Base-by-base conservation (phyloP, 306 rosid genomes). In the Pyrus bretschneideri region DNA sequence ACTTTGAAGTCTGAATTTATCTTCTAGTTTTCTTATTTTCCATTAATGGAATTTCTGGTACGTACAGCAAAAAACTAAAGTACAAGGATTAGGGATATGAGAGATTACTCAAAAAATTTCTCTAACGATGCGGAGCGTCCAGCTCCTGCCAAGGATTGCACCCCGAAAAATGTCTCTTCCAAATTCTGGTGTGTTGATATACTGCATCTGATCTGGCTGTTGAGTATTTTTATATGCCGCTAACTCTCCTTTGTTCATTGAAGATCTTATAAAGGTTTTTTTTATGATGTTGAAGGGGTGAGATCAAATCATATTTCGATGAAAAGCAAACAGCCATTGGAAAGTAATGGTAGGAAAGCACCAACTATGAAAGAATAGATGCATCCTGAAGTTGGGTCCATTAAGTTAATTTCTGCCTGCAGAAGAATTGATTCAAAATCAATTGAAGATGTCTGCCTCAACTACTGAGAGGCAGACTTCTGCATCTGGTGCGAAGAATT, bases 41-140 rank as follows among this genome's bases (percentile, higher is more conserved):
- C 78, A 61, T 71, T 71, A 64, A 68, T 75, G 76, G 57, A 55
- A 83, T 64, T 35, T 71, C 59, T 77, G 68, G 74, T 69, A 65
- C 51, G 21, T 81, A 76, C 96, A 92, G 97, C 62, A 55, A 70
- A 72, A 83, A 72, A 76, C 67, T 71, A 89, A 85, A 80, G 93
- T 86, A 60, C 88, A 92, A 84, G 88, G 75, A 87, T 90, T 5
- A 94, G 92, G 86, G 85, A 81, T 78, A 92, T 91, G 3, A 90
- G 98, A 80, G 98, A 94, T 80, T 92, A 94, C 83, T 89, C 98
- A 35, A 2, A 35, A 35, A 35, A 17, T 94, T 90, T 83, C 86
- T 94, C 93, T 3, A 97, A 94, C 35, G 93, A 94, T 80, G 89
- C 82, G 5, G 87, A 90, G 74, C 66, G 77, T 80, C 97, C 97